phyloP scores from a whole-genome alignment of 495 filamentous ascomycete genomes.

The Aspergillus sclerotiicarbonarius region DNA sequence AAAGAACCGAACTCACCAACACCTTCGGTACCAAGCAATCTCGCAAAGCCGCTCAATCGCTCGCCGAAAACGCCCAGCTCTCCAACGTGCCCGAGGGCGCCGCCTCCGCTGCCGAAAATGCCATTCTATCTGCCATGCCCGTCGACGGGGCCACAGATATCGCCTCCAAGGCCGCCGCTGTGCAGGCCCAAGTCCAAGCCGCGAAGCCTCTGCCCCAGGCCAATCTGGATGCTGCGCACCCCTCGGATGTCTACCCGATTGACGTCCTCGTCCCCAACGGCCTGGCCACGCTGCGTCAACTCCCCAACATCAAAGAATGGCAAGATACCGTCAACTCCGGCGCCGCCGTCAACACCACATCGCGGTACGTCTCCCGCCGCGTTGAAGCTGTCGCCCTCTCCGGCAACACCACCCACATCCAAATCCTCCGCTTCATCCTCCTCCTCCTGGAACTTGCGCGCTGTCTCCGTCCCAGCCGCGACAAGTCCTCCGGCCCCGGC shows the following conservation, averaged over 20 bases:
- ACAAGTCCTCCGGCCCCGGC: conserved; percentile 30
- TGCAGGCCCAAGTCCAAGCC: conserved; percentile 65
- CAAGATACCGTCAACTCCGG: conserved; percentile 60
- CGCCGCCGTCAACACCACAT: conserved; percentile 52
- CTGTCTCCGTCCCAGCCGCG: conserved; percentile 32
- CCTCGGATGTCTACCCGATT: conserved; percentile 80
- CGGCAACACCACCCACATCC: conserved; percentile 53
- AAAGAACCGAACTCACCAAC: conserved; percentile 71
- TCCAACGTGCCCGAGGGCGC: conserved; percentile 45
- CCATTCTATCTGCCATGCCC: conserved; percentile 61
- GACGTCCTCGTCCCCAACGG: conserved; percentile 60
- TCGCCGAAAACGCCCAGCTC: conserved; percentile 76
- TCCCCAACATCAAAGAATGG: conserved; percentile 71
- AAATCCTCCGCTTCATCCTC: conserved; percentile 61
- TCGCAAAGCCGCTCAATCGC: conserved; percentile 74
- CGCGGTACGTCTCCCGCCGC: conserved; percentile 66
- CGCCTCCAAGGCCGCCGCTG: conserved; percentile 55
- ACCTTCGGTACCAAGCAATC: conserved; percentile 94
- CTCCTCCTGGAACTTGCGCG: conserved; percentile 62
- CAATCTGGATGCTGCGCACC: conserved; percentile 66
- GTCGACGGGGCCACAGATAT: conserved; percentile 56
- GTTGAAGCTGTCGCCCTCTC: conserved; percentile 55
- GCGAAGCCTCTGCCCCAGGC: conserved; percentile 75
- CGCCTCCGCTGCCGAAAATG: conserved; percentile 56
- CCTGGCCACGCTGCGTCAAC: conserved; percentile 47